phyloP scores from a whole-genome alignment of 495 filamentous ascomycete species.

The Aspergillus coremiiformis region DNA sequence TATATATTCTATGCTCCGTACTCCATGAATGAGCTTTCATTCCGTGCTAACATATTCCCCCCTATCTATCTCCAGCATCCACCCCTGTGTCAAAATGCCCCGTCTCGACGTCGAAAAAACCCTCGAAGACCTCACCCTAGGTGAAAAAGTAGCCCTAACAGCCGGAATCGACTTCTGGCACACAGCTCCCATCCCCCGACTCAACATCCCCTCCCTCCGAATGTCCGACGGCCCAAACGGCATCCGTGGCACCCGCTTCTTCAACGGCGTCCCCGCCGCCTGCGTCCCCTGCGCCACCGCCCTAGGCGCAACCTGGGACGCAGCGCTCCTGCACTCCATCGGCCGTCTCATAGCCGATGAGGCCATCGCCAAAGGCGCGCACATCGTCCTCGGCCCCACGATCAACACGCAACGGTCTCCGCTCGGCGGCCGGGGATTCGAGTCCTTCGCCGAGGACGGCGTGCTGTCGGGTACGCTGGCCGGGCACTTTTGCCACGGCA shows the following conservation, averaged over 20 bases:
- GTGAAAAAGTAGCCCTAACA: slow-evolving; percentile 56
- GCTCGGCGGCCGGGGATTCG: slow-evolving; percentile 70
- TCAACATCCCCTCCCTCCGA: slow-evolving; percentile 62
- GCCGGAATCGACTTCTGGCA: slow-evolving; percentile 73
- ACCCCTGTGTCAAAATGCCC: slow-evolving; percentile 49
- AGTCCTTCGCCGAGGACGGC: slow-evolving; percentile 75
- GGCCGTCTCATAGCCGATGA: slow-evolving; percentile 61
- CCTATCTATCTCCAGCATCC: too few relatives aligned
- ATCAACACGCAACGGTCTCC: slow-evolving; percentile 74
- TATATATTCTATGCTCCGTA: too few relatives aligned
- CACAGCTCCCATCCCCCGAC: slow-evolving; percentile 57
- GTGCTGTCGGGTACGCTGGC: slow-evolving; percentile 61
- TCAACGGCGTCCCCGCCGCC: slow-evolving; percentile 59
- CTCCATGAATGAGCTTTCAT: too few relatives aligned
- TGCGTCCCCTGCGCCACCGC: slow-evolving; percentile 65
- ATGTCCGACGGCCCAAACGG: slow-evolving; percentile 72
- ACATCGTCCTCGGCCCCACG: slow-evolving; percentile 67
- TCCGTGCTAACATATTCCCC: too few relatives aligned
- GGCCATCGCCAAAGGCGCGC: slow-evolving; percentile 60
- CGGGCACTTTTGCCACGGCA: slow-evolving; percentile 57
- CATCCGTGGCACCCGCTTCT: slow-evolving; percentile 65
- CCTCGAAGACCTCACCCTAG: slow-evolving; percentile 52
- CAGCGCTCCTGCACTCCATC: slow-evolving; percentile 50
- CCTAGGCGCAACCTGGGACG: slow-evolving; percentile 66
- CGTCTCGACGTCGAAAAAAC: slow-evolving; percentile 55